Base-by-base conservation (phyloP, 2,329 filamentous ascomycete genomes). In the Setomelanomma holmii region DNA sequence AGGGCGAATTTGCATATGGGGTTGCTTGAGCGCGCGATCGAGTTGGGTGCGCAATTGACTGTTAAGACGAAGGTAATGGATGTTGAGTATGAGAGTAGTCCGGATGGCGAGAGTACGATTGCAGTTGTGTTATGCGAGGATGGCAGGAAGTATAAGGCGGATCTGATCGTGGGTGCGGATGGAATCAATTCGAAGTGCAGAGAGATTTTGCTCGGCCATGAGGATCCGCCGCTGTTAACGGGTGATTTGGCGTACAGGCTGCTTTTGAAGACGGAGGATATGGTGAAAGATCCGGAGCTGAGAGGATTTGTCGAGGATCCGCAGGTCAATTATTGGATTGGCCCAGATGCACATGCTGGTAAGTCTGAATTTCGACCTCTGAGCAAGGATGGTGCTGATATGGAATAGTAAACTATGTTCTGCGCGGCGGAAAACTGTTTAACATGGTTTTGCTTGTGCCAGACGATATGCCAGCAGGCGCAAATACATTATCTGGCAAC, bases 241-340 rank as follows among this genome's bases (percentile, higher is more conserved):
- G 80, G 80, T 4, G 80, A 83, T 58, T 67, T 83, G 21, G 80
- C 79, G 0, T 83, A 82, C 53, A 69, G 80, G n/a, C 63, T 82
- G 6, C 64, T 82, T 8, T 63, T 82, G 34, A 74, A 76, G 20
- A 78, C 78, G 0, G 70, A 76, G 44, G 75, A 78, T 23, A 80
- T 80, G 76, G 53, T 77, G 39, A 70, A 76, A 30, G 79, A 83
- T 52, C 75, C 77, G 0, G 78, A 81, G 11, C 64, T 83, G 23
- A 72, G 71, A 12, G 58, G 64, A 0, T 78, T 83, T 12, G 74
- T 82, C 2, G 70, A 77, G 17, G 70, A 79, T 30, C 79, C 80
- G 6, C 77, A 80, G 47, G 79, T 82, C 10, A 80, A 80, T 56
- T 82, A 81, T 58, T 82, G 80, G 80, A 72, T 82, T 45, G 80